A percentile compares a stretch with the other conserved stretches of the same genome.
These are phyloP conservation scores for Blastomyces percursus DNA, from an alignment of 2,329 filamentous ascomycete species.

Conservation along the genomic window DNA sequence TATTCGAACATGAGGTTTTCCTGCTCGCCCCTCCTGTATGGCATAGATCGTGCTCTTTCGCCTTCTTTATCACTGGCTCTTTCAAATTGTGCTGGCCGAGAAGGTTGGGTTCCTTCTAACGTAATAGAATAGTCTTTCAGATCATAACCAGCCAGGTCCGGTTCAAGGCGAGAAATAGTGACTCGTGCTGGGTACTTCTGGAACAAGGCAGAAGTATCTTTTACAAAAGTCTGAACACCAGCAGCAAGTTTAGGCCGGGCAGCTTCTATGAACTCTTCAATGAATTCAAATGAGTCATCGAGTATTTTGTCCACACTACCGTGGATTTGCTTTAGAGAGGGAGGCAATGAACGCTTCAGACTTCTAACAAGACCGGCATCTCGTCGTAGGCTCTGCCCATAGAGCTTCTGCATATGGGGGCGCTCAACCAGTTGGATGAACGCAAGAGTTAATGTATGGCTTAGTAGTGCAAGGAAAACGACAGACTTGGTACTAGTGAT, in stretches of 20 bases:
- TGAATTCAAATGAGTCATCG: slow-evolving; percentile 74
- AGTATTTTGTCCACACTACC: slow-evolving; percentile 78
- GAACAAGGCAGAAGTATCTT: slow-evolving; percentile 78
- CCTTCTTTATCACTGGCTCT: slow-evolving; percentile 63
- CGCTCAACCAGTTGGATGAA: slow-evolving; percentile 93
- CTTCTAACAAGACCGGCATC: slow-evolving; percentile 90
- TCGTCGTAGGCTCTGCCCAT: slow-evolving; percentile 68
- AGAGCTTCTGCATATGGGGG: slow-evolving; percentile 97
- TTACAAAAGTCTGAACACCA: slow-evolving; percentile 75
- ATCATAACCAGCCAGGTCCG: slow-evolving; percentile 69
- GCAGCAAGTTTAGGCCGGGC: slow-evolving; percentile 77
- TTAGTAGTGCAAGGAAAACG: slow-evolving; percentile 73
- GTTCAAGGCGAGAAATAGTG: slow-evolving; percentile 66
- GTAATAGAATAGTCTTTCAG: slow-evolving; percentile 68
- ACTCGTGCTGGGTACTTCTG: slow-evolving; percentile 80
- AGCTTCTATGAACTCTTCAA: slow-evolving; percentile 80
- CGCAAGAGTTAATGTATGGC: slow-evolving; percentile 70
- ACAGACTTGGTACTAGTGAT: slow-evolving; percentile 84
- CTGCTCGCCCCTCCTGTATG: slow-evolving; percentile 48
- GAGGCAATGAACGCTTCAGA: slow-evolving; percentile 73
- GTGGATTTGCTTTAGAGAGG: slow-evolving; percentile 71
- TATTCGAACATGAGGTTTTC: slow-evolving; percentile 77
- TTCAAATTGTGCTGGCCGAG: slow-evolving; percentile 44
- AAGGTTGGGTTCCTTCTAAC: slow-evolving; percentile 55
- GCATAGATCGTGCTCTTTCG: slow-evolving; percentile 55